A percentile compares a stretch with the other conserved stretches of the same genome.
Evolutionary conservation across 805 yeast genomes (phyloP).

Genomic region (Ogataea methanolica): DNA sequence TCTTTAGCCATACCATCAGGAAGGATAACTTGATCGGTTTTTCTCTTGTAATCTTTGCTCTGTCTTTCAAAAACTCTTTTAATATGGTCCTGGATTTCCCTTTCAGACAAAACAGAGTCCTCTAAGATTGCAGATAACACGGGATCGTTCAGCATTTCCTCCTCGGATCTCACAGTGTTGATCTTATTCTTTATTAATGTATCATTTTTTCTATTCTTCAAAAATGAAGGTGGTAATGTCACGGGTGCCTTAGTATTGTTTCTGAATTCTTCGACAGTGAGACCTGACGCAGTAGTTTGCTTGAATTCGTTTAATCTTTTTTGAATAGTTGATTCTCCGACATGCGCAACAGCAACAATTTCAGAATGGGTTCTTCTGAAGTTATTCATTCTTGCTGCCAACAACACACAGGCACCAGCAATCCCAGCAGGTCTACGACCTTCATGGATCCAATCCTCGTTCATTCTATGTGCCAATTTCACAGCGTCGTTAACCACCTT

Average conservation of each 20-base stretch:
- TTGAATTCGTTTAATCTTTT: slow-evolving; percentile 85
- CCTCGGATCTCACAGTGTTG: slow-evolving; percentile 34
- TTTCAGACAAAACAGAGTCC: slow-evolving; percentile 41
- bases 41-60: slow-evolving; percentile 19
- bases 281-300: slow-evolving; percentile 63
- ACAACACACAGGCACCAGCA: slow-evolving; percentile 91
- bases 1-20: slow-evolving; percentile 5
- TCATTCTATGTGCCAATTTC: slow-evolving; percentile 83
- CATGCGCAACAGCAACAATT: slow-evolving; percentile 91
- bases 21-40: slow-evolving; percentile 10
- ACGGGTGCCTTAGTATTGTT: slow-evolving; percentile 32
- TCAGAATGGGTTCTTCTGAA: slow-evolving; percentile 88
- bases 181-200: slow-evolving; percentile 23
- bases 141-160: slow-evolving; percentile 37
- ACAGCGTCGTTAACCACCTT: slow-evolving; percentile 86
- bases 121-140: slow-evolving; percentile 39
- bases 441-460: slow-evolving; percentile 91
- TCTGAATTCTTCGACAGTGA: slow-evolving; percentile 75
- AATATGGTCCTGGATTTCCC: slow-evolving; percentile 35
- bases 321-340: slow-evolving; percentile 91
- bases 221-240: slow-evolving; percentile 81
- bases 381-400: slow-evolving; percentile 97
- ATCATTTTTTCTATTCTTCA: slow-evolving; percentile 52
- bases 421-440: slow-evolving; percentile 98
- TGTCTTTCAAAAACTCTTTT: slow-evolving; percentile 27